Evolutionary conservation across 2,329 filamentous ascomycete genomes (phyloP), one percentile per base, ranked within the genome.

Genomic region (Colletotrichum tanaceti): DNA sequence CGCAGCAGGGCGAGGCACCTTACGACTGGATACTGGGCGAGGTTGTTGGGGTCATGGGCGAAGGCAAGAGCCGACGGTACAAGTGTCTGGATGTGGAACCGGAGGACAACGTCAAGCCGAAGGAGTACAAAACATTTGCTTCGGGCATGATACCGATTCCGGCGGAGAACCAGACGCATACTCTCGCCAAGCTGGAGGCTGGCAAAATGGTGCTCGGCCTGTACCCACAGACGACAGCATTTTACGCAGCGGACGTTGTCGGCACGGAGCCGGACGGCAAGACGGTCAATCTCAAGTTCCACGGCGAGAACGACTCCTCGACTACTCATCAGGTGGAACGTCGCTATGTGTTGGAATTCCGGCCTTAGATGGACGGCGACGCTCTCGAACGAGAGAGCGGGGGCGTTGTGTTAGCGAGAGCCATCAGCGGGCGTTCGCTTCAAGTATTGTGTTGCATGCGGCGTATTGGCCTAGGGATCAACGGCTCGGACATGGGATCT

Each of bases 141-240:
- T 89, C 87, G 75, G 92, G 87, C 75, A 90, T 96, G 84, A 94
- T 94, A 53, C 87, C 90, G 2, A 94, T 96, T 65, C 90, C 92
- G 2, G 84, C 87, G 0, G 80, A 81, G 71, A 79, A 71, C 75
- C 83, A 72, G 76, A 82, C 76, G 72, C 82, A 79, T 70, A 88
- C 79, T 2, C 81, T 91, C 18, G 80, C 85, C 4, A 84, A 91
- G 47, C 86, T 91, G 66, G 87, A 91, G 43, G 80, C 87, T 46
- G 91, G 91, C 52, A 92, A 91, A 76, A 87, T 89, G 53, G 92
- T 95, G 10, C 82, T 95, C 65, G 93, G 93, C 0, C 82, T 93
- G 66, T 96, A 96, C 75, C 93, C 93, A 0, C 90, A 93, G 73
- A 95, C 93, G 1, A 94, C 93, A 1, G 94, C 92, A 0, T 95